A percentile compares a stretch with the other conserved stretches of the same genome.
Evolutionary conservation across 2,329 filamentous ascomycete genomes (phyloP).

Genomic region (Pseudocercospora vitis): DNA sequence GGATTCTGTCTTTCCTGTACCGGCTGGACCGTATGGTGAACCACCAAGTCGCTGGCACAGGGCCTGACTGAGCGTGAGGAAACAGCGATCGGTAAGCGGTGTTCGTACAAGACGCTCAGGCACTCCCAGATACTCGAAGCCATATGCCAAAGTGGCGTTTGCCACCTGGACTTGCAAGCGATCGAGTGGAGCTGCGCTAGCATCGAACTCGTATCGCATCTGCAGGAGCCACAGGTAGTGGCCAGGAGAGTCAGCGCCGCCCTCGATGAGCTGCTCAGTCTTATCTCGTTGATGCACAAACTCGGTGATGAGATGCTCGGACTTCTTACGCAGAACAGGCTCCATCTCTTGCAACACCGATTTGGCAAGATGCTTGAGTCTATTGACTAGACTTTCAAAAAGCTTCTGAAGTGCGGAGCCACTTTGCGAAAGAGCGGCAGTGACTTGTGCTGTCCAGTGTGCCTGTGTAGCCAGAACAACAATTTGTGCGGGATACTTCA

Average conservation of each 20-base stretch:
- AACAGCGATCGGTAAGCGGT: conserved; percentile 95
- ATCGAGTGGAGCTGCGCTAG: conserved; percentile 76
- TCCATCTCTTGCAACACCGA: conserved; percentile 89
- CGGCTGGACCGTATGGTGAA: conserved; percentile 94
- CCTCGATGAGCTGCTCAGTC: conserved; percentile 79
- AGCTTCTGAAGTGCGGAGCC: conserved; percentile 68
- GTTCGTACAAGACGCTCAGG: conserved; percentile 94
- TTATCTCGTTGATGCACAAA: conserved; percentile 96
- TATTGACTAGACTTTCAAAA: conserved; percentile 78
- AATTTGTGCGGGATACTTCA: conserved; percentile 84
- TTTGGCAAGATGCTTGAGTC: conserved; percentile 80
- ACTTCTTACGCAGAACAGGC: conserved; percentile 87
- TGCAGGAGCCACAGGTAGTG: conserved; percentile 93
- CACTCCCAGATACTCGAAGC: conserved; percentile 96
- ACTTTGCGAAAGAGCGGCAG: conserved; percentile 70
- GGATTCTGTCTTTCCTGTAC: conserved; percentile 98
- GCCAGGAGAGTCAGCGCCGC: conserved; percentile 70
- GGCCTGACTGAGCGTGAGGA: conserved; percentile 94
- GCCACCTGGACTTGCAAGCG: conserved; percentile 93
- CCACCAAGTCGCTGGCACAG: conserved; percentile 92
- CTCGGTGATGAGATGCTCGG: conserved; percentile 97
- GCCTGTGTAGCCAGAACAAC: conserved; percentile 92
- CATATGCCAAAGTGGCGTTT: conserved; percentile 91
- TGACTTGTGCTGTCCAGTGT: conserved; percentile 87
- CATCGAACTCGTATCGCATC: conserved; percentile 91